Base-by-base conservation (phyloP, 306 rosid species). In the Crotalaria pallida region DNA sequence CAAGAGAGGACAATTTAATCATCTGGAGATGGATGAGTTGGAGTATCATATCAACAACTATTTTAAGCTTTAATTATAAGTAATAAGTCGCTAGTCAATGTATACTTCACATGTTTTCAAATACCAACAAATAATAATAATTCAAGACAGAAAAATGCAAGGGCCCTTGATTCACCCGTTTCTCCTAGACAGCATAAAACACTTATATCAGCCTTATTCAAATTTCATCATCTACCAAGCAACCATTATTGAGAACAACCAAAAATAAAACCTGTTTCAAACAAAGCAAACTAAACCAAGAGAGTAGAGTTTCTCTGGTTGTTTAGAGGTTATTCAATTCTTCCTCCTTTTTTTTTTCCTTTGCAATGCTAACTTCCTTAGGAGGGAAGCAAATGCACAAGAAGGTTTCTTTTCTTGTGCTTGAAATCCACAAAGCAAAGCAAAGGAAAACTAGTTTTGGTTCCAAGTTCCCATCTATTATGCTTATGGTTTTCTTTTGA, bases 141-240 rank as follows among this genome's bases (percentile, higher is more conserved):
- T 60, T 49, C 34, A 74, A 63, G 29, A 67, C 51, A 70, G 67
- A 70, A 67, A 66, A 69, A 74, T 67, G 61, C 34, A 69, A 69
- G 66, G 72, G 65, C 65, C 83, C 82, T 58, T 73, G 51, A 43
- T 63, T 26, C 33, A 26, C 51, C 78, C 51, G 66, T 70, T 43
- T 21, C 63, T 75, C 75, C 36, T 29, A 26, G 77, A 80, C 86
- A 78, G 75, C 80, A 76, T 85, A 85, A 74, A 65, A 43, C 69
- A 71, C 76, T 26, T 61, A 40, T 63, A 69, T 69, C 75, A 77
- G 58, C 81, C 62, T 70, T 75, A 31, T 81, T 83, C 89, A 78
- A 75, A 73, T 73, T 64, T 27, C 85, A 67, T 41, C 62, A 67
- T 74, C 68, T 12, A 7, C 64, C 53, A 4, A 72, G 44, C 47